Conservation (phyloP, 2,329 filamentous ascomycete species). For the Diaporthe destruens region DNA sequence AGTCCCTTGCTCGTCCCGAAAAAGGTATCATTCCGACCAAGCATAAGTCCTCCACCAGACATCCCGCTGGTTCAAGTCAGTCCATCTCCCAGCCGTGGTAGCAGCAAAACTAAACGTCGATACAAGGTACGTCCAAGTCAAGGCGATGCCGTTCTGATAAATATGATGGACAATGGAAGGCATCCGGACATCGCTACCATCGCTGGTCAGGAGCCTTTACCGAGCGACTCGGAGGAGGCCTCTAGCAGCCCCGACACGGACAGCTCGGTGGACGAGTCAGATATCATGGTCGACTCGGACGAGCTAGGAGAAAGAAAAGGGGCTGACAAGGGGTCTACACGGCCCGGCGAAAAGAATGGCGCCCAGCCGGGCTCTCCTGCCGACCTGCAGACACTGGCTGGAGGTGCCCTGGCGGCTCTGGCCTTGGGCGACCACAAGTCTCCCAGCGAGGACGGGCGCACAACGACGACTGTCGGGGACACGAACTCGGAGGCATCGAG, state of each 20-base stretch:
- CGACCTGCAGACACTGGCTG: slow-evolving; percentile 51
- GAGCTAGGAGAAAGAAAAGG: slow-evolving; percentile 43
- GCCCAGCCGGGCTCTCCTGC: slow-evolving; percentile 39
- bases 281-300: slow-evolving; percentile 42
- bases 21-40: slow-evolving; percentile 61
- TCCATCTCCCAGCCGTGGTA: slow-evolving; percentile 54
- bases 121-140: slow-evolving; percentile 68
- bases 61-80: slow-evolving; percentile 59
- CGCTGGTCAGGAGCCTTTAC: slow-evolving; percentile 67
- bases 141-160: slow-evolving; percentile 77
- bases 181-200: slow-evolving; percentile 72
- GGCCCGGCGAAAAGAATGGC: slow-evolving; percentile 28
- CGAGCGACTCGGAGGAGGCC: slow-evolving; percentile 50
- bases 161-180: slow-evolving; percentile 72
- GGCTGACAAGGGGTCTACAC: neutral
- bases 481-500: slow-evolving; percentile 24
- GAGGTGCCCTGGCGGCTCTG: slow-evolving; percentile 48
- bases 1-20: slow-evolving; percentile 56
- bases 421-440: slow-evolving; percentile 39
- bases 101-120: slow-evolving; percentile 65
- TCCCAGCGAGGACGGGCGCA: slow-evolving; percentile 43
- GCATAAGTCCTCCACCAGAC: slow-evolving; percentile 63
- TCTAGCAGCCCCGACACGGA: slow-evolving; percentile 34
- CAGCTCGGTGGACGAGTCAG: slow-evolving; percentile 30
- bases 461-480: slow-evolving; percentile 44